A percentile compares a stretch with the other conserved stretches of the same genome.
These are phyloP conservation scores for Austroboletus eburneus DNA, from an alignment of 768 basidiomycete species.

Conservation along the genomic window DNA sequence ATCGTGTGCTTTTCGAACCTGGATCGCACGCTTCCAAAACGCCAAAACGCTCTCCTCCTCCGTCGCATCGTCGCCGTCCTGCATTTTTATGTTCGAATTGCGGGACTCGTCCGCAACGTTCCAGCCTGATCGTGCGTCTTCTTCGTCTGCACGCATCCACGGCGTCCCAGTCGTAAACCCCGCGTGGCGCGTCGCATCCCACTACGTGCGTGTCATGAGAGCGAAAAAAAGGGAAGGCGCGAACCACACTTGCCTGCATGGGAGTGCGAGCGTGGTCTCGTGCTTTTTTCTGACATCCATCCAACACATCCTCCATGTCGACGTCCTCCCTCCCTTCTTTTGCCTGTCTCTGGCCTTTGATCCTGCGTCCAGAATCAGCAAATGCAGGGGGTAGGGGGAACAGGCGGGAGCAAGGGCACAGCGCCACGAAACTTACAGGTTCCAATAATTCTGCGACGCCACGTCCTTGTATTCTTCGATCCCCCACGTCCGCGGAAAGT, in stretches of 20 bases:
- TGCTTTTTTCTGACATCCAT: constrained; percentile 55
- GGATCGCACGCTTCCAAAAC: constrained; percentile 61
- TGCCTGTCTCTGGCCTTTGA: constrained; percentile 35
- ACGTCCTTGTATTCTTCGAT: constrained; percentile 73
- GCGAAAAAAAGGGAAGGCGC: background rate
- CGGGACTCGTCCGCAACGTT: constrained; percentile 41
- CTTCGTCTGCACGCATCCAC: constrained; percentile 76
- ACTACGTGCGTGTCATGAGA: too few species aligned
- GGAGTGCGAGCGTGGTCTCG: constrained; percentile 70
- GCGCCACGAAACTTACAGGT: too few species aligned
- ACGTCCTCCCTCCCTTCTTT: constrained; percentile 36
- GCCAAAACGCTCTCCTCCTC: constrained; percentile 48
- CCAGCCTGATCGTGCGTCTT: constrained; percentile 45
- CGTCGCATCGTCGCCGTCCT: too few species aligned
- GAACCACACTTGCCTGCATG: constrained; percentile 48
- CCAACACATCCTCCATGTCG: constrained; percentile 60
- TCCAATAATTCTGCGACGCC: constrained; percentile 57
- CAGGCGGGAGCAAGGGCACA: too few species aligned
- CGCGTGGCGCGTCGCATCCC: constrained; percentile 49
- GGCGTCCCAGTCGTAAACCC: constrained; percentile 65
- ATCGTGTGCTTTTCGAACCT: constrained; percentile 49
- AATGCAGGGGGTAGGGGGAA: background rate
- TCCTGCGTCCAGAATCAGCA: constrained; percentile 23
- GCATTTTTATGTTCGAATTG: too few species aligned
- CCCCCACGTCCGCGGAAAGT: constrained; percentile 59